Evolutionary conservation across 805 yeast species (phyloP), one percentile per base, ranked within the genome.

Genomic region (Starmerella powellii): DNA sequence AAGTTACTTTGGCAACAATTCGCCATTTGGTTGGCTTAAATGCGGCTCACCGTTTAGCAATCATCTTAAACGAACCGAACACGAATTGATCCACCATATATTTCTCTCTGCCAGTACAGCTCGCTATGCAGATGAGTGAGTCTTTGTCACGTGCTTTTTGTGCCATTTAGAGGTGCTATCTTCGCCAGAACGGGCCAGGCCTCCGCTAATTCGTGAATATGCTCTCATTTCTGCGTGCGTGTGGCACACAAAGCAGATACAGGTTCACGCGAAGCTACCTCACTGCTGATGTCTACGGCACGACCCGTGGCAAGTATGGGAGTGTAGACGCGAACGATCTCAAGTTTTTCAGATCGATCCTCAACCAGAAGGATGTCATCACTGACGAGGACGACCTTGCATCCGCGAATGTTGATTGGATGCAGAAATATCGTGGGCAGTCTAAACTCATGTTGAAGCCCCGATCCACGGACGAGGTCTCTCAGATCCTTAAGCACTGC

Each of bases 401-500:
- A 15, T 74, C 72, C 46, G 83, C 64, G 67, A 87, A 87, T 56
- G 86, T 80, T 58, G 96, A 87, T 61, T 81, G 91, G 84, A 87
- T 85, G 95, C 73, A 84, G 58, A 87, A 87, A 61, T 87, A 86
- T 63, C 70, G 73, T 48, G 96, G 96, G 21, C 86, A 84, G 59
- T 77, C 94, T 1, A 65, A 71, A 53, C 60, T 87, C 23, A 83
- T 85, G 2, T 66, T 87, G 48, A 82, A 80, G 60, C 96, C 96
- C 34, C 80, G 78, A 52, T 71, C 80, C 13, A 74, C 83, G 3
- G 74, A 78, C 48, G 86, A 87, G 61, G 78, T 87, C 11, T 69
- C 86, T 0, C 56, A 74, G 55, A 83, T 87, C 48, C 56, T 87
- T 57, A 77, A 76, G 60, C 80, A 84, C 62, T 84, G 95, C 66